Evolutionary conservation across 176 grass and related monocot genomes (phyloP), one percentile per base, ranked within the genome.

Genomic region (Chrysopogon serrulatus): DNA sequence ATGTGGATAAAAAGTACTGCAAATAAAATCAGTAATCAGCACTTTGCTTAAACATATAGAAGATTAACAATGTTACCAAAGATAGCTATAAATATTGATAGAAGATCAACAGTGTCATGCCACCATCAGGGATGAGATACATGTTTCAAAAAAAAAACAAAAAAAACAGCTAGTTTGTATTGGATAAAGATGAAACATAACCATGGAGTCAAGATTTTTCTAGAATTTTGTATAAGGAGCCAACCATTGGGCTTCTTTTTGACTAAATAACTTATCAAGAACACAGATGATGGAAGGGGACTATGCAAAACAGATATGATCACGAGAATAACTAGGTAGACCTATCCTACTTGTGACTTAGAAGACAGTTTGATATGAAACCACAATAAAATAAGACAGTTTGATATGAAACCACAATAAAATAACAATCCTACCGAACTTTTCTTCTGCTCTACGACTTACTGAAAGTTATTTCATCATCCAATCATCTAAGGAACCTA

Each of bases 1-100:
- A 91, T 89, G 91, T 98, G 95, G 74, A 98, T 93, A 71, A 95
- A 92, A 81, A 98, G 72, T 63, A 88, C 95, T 98, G 88, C 69
- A 73, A 77, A 85, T 48, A 88, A 73, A 93, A 87, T 73, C 48
- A 68, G 13, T 49, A 53, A 45, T 79, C 65, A 65, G 35, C 24
- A 79, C 42, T 61, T 32, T 56, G 68, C 76, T 68, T 8, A 73
- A 15, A 79, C 62, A 53, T 21, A 78, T 42, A 76, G 61, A 23
- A 56, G 63, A 68, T 37, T 68, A 68, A 15, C 76, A 74, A 39
- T 32, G 32, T 40, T 35, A 42, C 35, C 9, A 74, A 53, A 75
- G 35, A 84, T 31, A 9, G 65, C 17, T 78, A 61, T 23, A 80
- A 23, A 83, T 39, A 70, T 42, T 43, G 37, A 76, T 16, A 68